Conservation (phyloP, 345 rosid species). For the Diplotaxis tenuifolia region DNA sequence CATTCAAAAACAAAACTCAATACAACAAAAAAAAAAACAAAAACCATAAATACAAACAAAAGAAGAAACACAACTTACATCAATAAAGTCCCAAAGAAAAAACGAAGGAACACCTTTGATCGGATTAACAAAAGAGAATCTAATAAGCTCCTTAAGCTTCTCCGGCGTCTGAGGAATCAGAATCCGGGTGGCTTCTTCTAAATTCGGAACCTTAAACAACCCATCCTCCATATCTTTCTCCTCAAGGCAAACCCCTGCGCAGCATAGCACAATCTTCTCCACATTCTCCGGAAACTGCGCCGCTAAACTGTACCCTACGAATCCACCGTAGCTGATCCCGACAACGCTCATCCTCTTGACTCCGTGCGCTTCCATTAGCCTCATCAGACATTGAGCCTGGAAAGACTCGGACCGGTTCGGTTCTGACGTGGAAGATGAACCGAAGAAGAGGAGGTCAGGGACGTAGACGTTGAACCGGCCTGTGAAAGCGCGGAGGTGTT, state of each 20-base stretch:
- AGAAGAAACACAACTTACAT: slow-evolving; percentile 35
- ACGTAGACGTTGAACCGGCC: no score
- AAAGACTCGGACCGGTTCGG: slow-evolving; percentile 55
- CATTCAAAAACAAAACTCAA: background rate
- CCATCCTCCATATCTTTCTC: slow-evolving; percentile 69
- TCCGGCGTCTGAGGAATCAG: slow-evolving; percentile 69
- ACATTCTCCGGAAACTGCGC: slow-evolving; percentile 50
- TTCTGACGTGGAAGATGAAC: slow-evolving; percentile 48
- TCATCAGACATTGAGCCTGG: slow-evolving; percentile 61
- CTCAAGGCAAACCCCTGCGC: slow-evolving; percentile 73
- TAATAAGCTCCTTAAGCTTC: slow-evolving; percentile 59
- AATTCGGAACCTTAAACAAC: slow-evolving; percentile 53
- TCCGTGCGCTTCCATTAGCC: slow-evolving; percentile 52
- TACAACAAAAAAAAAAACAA: background rate
- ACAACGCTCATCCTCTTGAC: slow-evolving; percentile 51
- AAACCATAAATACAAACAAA: background rate
- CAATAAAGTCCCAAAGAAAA: slow-evolving; percentile 59
- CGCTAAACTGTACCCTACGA: slow-evolving; percentile 74
- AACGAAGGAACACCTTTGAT: slow-evolving; percentile 47
- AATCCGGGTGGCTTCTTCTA: slow-evolving; percentile 64
- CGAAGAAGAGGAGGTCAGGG: slow-evolving; percentile 72
- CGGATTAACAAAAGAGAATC: slow-evolving; percentile 59
- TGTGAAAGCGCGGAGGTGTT: slow-evolving; percentile 55
- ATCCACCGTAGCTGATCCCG: slow-evolving; percentile 81
- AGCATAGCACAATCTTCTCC: slow-evolving; percentile 65